Conservation (phyloP, 352 stramenopile species). For the Globisporangium perplexum region DNA sequence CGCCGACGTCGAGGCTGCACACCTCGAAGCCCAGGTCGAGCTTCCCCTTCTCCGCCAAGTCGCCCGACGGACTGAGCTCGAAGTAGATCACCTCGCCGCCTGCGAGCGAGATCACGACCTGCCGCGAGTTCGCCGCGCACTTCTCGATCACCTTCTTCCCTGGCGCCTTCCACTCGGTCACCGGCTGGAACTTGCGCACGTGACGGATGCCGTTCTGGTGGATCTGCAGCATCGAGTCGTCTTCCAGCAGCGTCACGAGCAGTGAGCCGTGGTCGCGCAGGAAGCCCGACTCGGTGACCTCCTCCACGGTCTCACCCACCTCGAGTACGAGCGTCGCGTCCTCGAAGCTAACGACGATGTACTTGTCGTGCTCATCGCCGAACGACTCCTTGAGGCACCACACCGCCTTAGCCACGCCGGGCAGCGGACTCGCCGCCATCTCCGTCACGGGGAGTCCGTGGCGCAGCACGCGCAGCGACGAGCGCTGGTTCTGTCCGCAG, state of each 20-base stretch:
- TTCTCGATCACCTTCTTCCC: slow-evolving; percentile 97
- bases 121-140: slow-evolving; percentile 94
- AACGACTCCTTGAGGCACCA: slow-evolving; percentile 93
- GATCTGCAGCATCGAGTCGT: slow-evolving; percentile 96
- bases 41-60: slow-evolving; percentile 92
- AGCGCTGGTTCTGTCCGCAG: slow-evolving; percentile 91
- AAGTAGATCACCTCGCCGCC: slow-evolving; percentile 98
- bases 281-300: slow-evolving; percentile 96
- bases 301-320: slow-evolving; percentile 97
- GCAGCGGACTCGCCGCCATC: slow-evolving; percentile 94
- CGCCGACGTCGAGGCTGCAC: slow-evolving; percentile 95
- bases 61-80: slow-evolving; percentile 91
- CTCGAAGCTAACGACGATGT: slow-evolving; percentile 99
- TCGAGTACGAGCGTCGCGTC: slow-evolving; percentile 97
- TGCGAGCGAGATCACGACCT: slow-evolving; percentile 96
- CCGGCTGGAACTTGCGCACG: slow-evolving; percentile 89
- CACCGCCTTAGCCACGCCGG: slow-evolving; percentile 92
- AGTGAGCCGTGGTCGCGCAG: slow-evolving; percentile 93
- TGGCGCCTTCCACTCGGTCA: slow-evolving; percentile 97
- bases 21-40: slow-evolving; percentile 96
- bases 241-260: slow-evolving; percentile 91
- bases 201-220: slow-evolving; percentile 94
- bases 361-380: slow-evolving; percentile 74
- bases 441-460: slow-evolving; percentile 96
- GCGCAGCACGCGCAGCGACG: slow-evolving; percentile 92